Evolutionary conservation across 2,329 filamentous ascomycete species (phyloP).

Genomic region (Beauveria medogensis): DNA sequence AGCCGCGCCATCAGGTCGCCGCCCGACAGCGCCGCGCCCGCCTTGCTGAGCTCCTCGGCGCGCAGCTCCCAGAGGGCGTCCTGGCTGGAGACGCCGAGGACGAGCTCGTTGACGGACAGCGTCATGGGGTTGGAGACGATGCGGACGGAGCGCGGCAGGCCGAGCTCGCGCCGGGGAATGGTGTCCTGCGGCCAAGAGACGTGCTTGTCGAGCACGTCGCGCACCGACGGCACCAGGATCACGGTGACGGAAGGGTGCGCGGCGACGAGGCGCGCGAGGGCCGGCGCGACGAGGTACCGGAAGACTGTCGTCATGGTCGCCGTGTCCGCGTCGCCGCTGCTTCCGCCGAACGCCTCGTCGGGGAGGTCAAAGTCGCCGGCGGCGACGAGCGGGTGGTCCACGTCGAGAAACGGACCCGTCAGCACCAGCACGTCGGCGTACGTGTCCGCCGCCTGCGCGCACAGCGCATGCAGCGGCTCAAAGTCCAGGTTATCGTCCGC

Average conservation of each 20-base stretch:
- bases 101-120: constrained; percentile 76
- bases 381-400: constrained; percentile 82
- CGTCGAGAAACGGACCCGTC: constrained; percentile 80
- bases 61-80: constrained; percentile 78
- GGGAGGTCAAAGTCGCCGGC: constrained; percentile 72
- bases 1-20: constrained; percentile 60
- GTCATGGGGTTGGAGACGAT: constrained; percentile 89
- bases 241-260: constrained; percentile 72
- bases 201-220: constrained; percentile 73
- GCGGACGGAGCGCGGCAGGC: constrained; percentile 66
- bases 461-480: constrained; percentile 75
- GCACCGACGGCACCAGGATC: constrained; percentile 72
- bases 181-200: constrained; percentile 70
- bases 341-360: constrained; percentile 46
- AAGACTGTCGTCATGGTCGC: constrained; percentile 79
- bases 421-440: constrained; percentile 75
- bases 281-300: constrained; percentile 66
- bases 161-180: constrained; percentile 62
- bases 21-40: constrained; percentile 11
- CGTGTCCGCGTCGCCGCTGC: constrained; percentile 55
- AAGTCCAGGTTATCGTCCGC: constrained; percentile 88
- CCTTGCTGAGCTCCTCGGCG: constrained; percentile 53
- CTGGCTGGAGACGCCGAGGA: constrained; percentile 73
- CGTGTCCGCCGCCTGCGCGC: constrained; percentile 64
- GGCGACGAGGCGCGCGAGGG: constrained; percentile 60